Conservation (phyloP, 2,329 filamentous ascomycete species). For the Neonectria ditissima region DNA sequence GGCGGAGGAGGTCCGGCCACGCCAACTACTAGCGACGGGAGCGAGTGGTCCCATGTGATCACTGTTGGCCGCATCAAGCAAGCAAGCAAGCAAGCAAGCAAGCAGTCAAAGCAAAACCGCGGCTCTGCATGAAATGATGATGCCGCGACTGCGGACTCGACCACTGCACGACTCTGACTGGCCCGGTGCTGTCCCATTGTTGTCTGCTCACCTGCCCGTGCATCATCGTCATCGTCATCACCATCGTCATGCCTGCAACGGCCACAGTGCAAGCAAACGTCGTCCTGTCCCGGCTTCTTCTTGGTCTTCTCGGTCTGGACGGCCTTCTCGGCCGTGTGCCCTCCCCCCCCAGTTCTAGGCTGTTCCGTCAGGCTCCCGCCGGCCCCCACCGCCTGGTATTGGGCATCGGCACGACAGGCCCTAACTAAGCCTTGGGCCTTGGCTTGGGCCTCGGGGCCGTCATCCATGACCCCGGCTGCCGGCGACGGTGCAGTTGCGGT, state of each 20-base stretch:
- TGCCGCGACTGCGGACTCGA: constrained; percentile 22
- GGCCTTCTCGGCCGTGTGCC: constrained; percentile 5
- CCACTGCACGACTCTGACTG: constrained; percentile 23
- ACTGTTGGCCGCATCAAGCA: constrained; percentile 30
- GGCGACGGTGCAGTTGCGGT: constrained; percentile 3
- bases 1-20: constrained; percentile 37
- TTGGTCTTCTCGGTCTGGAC: background rate
- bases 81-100: constrained; percentile 23
- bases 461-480: constrained; percentile 11
- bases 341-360: constrained; percentile 34
- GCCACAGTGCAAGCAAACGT: constrained; percentile 12
- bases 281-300: constrained; percentile 15
- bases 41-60: constrained; percentile 40
- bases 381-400: constrained; percentile 31
- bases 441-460: background rate
- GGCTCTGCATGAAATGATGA: constrained; percentile 40
- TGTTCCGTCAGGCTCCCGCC: constrained; percentile 36
- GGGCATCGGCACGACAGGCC: constrained; percentile 38
- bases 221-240: constrained; percentile 10
- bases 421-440: constrained; percentile 36
- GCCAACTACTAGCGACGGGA: constrained; percentile 31
- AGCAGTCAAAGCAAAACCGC: constrained; percentile 33
- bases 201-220: background rate
- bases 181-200: constrained; percentile 2
- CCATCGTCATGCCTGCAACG: constrained; percentile 6